Evolutionary conservation across 179 eudicot species (phyloP).

Genomic region (Vitellaria paradoxa): DNA sequence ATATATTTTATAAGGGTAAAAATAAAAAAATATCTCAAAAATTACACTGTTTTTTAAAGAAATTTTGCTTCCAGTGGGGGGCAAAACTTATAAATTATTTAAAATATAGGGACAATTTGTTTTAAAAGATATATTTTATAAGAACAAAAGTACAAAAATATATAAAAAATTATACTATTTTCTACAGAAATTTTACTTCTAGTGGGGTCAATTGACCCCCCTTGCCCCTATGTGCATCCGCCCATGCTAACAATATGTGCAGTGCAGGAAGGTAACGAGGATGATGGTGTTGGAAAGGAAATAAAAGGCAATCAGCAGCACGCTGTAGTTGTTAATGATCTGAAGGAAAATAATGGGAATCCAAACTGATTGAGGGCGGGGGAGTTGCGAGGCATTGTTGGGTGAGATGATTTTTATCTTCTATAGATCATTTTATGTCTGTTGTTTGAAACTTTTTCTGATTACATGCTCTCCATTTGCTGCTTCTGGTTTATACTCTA

Average conservation of each 20-base stretch:
- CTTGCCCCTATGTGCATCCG: too few species aligned
- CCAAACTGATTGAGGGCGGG: not conserved
- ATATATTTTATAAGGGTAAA: too few species aligned
- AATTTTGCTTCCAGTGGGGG: too few species aligned
- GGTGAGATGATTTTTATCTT: not conserved
- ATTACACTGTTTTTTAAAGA: too few species aligned
- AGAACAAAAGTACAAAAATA: too few species aligned
- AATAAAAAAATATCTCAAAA: too few species aligned
- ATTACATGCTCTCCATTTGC: not conserved
- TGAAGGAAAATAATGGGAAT: not conserved
- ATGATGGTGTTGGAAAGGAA: conserved; percentile 15
- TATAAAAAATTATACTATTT: too few species aligned
- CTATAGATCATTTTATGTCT: not conserved
- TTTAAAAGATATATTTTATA: too few species aligned
- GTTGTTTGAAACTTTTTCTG: not conserved
- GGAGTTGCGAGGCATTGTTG: not conserved
- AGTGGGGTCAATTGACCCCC: too few species aligned
- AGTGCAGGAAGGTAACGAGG: conserved; percentile 23
- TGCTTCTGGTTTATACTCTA: not conserved
- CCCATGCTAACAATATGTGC: not conserved
- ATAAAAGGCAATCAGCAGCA: not conserved
- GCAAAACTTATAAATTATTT: too few species aligned
- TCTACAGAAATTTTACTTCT: too few species aligned
- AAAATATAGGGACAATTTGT: too few species aligned
- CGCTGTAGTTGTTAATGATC: not conserved